Percentiles rank a stretch among this genome's conserved stretches.
Conservation (phyloP, 805 yeast species). For the Kazachstania psychrophila region DNA sequence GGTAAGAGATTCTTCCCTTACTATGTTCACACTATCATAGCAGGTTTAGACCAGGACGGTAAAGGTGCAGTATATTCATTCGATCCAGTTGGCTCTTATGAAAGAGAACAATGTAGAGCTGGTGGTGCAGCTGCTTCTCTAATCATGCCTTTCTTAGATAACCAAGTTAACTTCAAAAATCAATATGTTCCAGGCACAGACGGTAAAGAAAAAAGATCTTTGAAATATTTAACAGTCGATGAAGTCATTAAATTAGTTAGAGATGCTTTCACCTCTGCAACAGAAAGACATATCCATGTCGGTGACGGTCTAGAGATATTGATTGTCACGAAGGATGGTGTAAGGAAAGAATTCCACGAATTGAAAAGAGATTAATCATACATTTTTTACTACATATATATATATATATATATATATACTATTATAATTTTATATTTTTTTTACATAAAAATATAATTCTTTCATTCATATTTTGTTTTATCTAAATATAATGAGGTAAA, state of each 20-base stretch:
- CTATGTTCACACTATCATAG: constrained; percentile 89
- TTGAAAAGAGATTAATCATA: constrained; percentile 66
- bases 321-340: constrained; percentile 90
- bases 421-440: not conserved
- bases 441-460: not conserved
- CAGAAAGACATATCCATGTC: constrained; percentile 96
- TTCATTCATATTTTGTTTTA: not conserved
- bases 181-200: constrained; percentile 75
- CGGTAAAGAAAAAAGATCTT: constrained; percentile 52
- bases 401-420: not conserved
- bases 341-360: constrained; percentile 71
- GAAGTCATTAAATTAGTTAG: constrained; percentile 81
- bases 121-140: constrained; percentile 96
- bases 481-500: constrained; percentile 39
- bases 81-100: constrained; percentile 97
- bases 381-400: constrained; percentile 1
- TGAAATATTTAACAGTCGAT: constrained; percentile 61
- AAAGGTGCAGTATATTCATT: constrained; percentile 92
- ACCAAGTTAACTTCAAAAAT: constrained; percentile 92
- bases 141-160: constrained; percentile 95
- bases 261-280: constrained; percentile 93
- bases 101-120: constrained; percentile 94
- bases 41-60: constrained; percentile 81
- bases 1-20: constrained; percentile 95
- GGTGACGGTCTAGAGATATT: constrained; percentile 93